Evolutionary conservation across 306 rosid genomes (phyloP).

Genomic region (Astragalus membranaceus): DNA sequence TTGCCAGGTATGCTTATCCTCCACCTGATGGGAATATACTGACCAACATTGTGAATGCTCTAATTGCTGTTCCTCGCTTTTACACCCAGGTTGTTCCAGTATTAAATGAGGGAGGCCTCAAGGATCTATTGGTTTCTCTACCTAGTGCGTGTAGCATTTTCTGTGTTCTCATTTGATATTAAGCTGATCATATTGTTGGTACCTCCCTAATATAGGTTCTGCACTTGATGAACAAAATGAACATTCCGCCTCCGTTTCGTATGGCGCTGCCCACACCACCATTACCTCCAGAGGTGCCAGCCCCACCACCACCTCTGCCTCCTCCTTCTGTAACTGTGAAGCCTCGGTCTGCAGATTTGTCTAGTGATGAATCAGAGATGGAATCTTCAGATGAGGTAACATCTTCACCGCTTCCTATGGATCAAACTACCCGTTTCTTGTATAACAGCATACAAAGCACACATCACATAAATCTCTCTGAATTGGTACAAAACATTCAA

Average conservation of each 20-base stretch:
- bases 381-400: conserved; percentile 93
- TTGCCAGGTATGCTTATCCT: conserved; percentile 85
- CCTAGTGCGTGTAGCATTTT: conserved; percentile 10
- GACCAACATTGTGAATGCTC: conserved; percentile 86
- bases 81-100: conserved; percentile 70
- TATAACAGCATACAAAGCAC: not conserved
- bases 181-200: conserved; percentile 21
- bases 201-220: conserved; percentile 52
- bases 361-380: conserved; percentile 91
- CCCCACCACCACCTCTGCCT: conserved; percentile 44
- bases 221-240: conserved; percentile 98
- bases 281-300: conserved; percentile 65
- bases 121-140: conserved; percentile 10
- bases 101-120: not conserved
- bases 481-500: not conserved
- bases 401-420: conserved; percentile 4
- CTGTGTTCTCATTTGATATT: not conserved
- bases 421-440: not conserved
- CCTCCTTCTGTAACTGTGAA: conserved; percentile 36
- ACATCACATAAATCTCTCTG: conserved; percentile 2
- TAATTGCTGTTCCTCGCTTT: conserved; percentile 92
- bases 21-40: conserved; percentile 94
- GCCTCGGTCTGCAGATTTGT: conserved; percentile 42
- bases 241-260: conserved; percentile 93
- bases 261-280: conserved; percentile 97